Base-by-base conservation (phyloP, 2,329 filamentous ascomycete genomes). In the Fusarium scirpi region DNA sequence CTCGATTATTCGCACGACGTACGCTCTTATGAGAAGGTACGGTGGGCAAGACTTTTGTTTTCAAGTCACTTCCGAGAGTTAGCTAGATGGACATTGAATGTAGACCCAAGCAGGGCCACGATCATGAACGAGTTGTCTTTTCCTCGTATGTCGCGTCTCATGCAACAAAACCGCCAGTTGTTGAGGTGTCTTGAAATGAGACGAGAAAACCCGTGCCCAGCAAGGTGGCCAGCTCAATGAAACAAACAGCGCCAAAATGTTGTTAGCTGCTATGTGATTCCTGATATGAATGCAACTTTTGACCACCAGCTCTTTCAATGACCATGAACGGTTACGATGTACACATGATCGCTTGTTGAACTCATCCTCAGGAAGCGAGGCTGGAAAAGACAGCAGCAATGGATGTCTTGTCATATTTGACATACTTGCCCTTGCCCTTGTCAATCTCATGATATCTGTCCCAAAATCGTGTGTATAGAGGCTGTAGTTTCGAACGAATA, bases 361-460 rank as follows among this genome's bases (percentile, higher is more conserved):
- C 24, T 29, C 22, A 53, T 49, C 38, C 52, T 80, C 71, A 81
- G 40, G 79, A 79, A 24, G 77, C 75, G 5, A 90, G 79, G 56
- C 84, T 86, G 56, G 83, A 75, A 74, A 90, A 90, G 12, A 91
- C 85, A 24, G 88, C 88, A 48, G 92, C 89, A 75, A 99, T 91
- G 49, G 90, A 88, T 43, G 86, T 85, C 84, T 98, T 98, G 83
- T 98, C 94, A 79, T 97, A 98, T 83, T 97, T 98, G 79, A 97
- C 94, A 81, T 98, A 97, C 81, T 99, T 99, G 73, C 95, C 95
- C 82, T 94, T 97, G 64, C 96, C 96, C 84, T 97, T 98, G 82
- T 98, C 95, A 70, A 98, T 90, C 81, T 98, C 96, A 79, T 98
- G 94, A 79, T 99, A 99, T 29, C 95, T 89, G 81, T 98, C 96